phyloP scores from a whole-genome alignment of 345 rosid species.

The Eucalyptus tenuipes region DNA sequence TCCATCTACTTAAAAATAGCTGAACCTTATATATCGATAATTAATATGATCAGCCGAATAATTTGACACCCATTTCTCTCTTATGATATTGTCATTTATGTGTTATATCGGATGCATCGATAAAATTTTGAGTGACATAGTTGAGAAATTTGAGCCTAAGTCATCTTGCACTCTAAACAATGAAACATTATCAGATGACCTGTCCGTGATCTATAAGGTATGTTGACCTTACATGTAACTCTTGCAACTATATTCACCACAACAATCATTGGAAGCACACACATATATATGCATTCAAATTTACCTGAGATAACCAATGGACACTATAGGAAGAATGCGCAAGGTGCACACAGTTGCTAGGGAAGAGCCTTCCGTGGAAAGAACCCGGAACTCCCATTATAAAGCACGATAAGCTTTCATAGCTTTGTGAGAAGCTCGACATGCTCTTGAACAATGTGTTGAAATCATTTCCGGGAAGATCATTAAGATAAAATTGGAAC shows the following conservation, averaged over 20 bases:
- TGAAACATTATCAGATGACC: neutral
- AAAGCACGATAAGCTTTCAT: neutral
- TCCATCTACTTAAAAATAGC: neutral
- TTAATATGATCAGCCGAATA: neutral
- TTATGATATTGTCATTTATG: neutral
- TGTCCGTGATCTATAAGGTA: neutral
- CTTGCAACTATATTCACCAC: neutral
- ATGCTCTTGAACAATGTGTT: slow-evolving; percentile 2
- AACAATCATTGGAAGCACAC: neutral
- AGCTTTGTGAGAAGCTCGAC: neutral
- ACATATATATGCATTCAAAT: neutral
- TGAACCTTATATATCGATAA: neutral
- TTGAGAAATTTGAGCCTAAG: neutral
- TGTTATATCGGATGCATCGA: too few relatives aligned
- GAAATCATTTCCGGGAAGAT: slow-evolving; percentile 11
- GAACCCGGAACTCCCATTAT: slow-evolving; percentile 8
- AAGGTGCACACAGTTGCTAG: neutral
- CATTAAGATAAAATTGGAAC: slow-evolving; percentile 4
- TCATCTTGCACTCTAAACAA: neutral
- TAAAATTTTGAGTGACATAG: neutral
- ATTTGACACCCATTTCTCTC: neutral
- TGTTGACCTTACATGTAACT: neutral
- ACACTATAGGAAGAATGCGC: slow-evolving; percentile 6
- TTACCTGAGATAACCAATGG: slow-evolving; percentile 18
- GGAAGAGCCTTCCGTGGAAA: slow-evolving; percentile 6